phyloP scores from a whole-genome alignment of 2,329 filamentous ascomycete species.

The Capronia epimyces region DNA sequence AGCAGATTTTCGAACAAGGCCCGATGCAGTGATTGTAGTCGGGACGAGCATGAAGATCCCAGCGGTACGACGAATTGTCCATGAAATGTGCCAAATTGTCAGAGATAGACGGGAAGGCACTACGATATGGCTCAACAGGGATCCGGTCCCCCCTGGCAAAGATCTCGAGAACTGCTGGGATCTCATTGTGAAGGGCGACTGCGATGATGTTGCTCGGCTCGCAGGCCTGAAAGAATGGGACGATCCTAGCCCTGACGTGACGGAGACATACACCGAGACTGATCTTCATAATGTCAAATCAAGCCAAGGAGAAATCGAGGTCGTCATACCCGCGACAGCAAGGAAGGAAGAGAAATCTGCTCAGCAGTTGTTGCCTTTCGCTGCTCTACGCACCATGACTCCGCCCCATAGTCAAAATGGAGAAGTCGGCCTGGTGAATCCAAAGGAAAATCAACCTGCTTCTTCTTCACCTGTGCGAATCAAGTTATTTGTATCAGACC shows the following conservation, averaged over 20 bases:
- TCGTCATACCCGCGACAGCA: slow-evolving; percentile 37
- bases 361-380: slow-evolving; percentile 8
- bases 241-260: slow-evolving; percentile 41
- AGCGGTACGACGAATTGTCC: slow-evolving; percentile 80
- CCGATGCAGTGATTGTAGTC: slow-evolving; percentile 89
- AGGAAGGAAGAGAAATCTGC: slow-evolving; percentile 33
- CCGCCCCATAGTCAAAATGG: slow-evolving; percentile 39
- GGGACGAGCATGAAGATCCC: slow-evolving; percentile 95
- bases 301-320: slow-evolving; percentile 35
- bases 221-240: slow-evolving; percentile 59
- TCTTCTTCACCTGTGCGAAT: slow-evolving; percentile 15
- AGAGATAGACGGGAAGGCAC: slow-evolving; percentile 75
- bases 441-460: background rate
- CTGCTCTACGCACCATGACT: slow-evolving; percentile 31
- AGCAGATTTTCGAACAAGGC: slow-evolving; percentile 75
- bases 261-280: slow-evolving; percentile 41
- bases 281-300: slow-evolving; percentile 42
- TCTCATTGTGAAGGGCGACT: slow-evolving; percentile 76
- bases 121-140: slow-evolving; percentile 91
- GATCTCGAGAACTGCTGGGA: slow-evolving; percentile 95
- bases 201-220: slow-evolving; percentile 76
- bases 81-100: slow-evolving; percentile 85
- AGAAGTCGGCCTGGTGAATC: slow-evolving; percentile 13
- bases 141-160: slow-evolving; percentile 71
- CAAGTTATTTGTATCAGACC: slow-evolving; percentile 21